A percentile compares a stretch with the other conserved stretches of the same genome.
Evolutionary conservation across 495 filamentous ascomycete species (phyloP).

Genomic region (Thermochaetoides thermophila): DNA sequence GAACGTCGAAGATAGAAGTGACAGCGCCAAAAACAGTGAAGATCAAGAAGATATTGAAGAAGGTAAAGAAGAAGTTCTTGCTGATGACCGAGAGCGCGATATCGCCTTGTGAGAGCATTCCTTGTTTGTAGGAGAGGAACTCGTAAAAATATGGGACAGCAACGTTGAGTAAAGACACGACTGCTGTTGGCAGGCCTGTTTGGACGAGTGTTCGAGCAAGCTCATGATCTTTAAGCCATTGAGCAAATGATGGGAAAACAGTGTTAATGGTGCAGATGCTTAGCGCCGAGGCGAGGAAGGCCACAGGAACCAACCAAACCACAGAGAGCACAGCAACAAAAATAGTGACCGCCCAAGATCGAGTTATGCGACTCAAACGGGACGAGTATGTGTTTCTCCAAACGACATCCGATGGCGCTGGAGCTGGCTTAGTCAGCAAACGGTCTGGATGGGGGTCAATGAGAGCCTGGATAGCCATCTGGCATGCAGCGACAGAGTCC

Average conservation of each 20-base stretch:
- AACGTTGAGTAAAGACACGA: slow-evolving; percentile 73
- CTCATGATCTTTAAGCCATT: slow-evolving; percentile 48
- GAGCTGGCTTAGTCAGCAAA: slow-evolving; percentile 71
- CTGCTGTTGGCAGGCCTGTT: slow-evolving; percentile 73
- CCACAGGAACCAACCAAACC: slow-evolving; percentile 77
- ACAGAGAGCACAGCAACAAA: slow-evolving; percentile 70
- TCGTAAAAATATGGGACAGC: slow-evolving; percentile 90
- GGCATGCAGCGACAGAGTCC: slow-evolving; percentile 79
- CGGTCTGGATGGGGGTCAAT: slow-evolving; percentile 78
- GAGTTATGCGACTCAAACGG: slow-evolving; percentile 51
- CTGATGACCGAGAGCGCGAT: slow-evolving; percentile 91
- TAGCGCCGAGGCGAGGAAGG: slow-evolving; percentile 63
- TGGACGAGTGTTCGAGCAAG: slow-evolving; percentile 63
- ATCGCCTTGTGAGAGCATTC: slow-evolving; percentile 87
- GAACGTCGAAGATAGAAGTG: slow-evolving; percentile 49
- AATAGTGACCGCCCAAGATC: slow-evolving; percentile 67
- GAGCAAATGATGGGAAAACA: slow-evolving; percentile 55
- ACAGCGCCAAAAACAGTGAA: slow-evolving; percentile 86
- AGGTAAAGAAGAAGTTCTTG: slow-evolving; percentile 99
- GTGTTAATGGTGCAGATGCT: slow-evolving; percentile 62
- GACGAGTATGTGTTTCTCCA: slow-evolving; percentile 92
- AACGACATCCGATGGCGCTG: slow-evolving; percentile 74
- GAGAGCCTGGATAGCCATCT: slow-evolving; percentile 89
- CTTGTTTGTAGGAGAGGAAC: slow-evolving; percentile 77
- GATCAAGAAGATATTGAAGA: slow-evolving; percentile 96